Percentiles rank a stretch among this genome's conserved stretches.
Evolutionary conservation across 768 basidiomycete species (phyloP).

Genomic region (Gelatoporia subvermispora): DNA sequence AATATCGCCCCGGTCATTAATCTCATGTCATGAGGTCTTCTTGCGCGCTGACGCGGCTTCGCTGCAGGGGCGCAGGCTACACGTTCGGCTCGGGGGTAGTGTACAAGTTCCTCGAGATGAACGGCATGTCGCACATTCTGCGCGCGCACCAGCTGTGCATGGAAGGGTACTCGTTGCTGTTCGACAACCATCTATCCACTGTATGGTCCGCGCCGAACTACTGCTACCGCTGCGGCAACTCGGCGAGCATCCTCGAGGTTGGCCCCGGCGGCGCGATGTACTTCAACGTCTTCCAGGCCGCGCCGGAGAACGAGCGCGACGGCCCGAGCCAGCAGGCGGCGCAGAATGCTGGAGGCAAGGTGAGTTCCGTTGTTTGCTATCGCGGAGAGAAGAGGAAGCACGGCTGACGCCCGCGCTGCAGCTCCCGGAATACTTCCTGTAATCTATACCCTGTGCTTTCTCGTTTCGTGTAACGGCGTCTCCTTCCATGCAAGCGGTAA

Average conservation of each 20-base stretch:
- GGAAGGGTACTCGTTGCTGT: constrained; percentile 98
- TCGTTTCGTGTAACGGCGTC: too few species aligned
- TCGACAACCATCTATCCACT: constrained; percentile 91
- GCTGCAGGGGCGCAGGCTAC: constrained; percentile 87
- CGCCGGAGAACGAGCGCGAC: constrained; percentile 95
- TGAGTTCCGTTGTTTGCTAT: constrained; percentile 25
- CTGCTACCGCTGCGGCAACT: constrained; percentile 97
- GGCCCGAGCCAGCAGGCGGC: constrained; percentile 77
- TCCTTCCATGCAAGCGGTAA: too few species aligned
- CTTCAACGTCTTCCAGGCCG: constrained; percentile 98
- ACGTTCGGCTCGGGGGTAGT: constrained; percentile 98
- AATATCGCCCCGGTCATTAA: constrained; percentile 86
- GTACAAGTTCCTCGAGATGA: constrained; percentile 93
- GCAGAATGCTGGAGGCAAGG: constrained; percentile 71
- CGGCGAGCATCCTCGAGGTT: constrained; percentile 93
- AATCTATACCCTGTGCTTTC: constrained; percentile 13
- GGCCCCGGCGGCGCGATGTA: constrained; percentile 83
- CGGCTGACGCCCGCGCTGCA: constrained; percentile 20
- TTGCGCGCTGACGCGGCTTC: neutral
- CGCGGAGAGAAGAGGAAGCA: too few species aligned
- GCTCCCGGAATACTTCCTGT: constrained; percentile 81
- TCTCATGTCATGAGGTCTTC: constrained; percentile 6
- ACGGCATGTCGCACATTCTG: constrained; percentile 95
- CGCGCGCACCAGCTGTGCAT: constrained; percentile 99
- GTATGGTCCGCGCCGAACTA: constrained; percentile 99